A percentile compares a stretch with the other conserved stretches of the same genome.
These are phyloP conservation scores for Gamarada debralockiae DNA, from an alignment of 495 filamentous ascomycete species.

Conservation along the genomic window DNA sequence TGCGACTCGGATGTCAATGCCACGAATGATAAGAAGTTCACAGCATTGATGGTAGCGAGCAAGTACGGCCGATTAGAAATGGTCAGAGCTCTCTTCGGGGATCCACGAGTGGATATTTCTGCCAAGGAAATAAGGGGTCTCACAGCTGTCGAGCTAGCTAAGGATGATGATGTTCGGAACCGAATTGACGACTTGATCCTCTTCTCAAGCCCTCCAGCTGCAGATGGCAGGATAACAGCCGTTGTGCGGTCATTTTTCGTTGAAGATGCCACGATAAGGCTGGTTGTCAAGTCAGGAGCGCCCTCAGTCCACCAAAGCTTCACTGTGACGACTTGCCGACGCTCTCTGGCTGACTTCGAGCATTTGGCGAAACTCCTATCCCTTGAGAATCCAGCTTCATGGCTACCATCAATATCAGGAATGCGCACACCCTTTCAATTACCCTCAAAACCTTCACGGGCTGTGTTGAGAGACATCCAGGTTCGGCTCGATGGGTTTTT, in stretches of 20 bases:
- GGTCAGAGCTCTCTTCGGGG: constrained; percentile 82
- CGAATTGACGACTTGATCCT: constrained; percentile 91
- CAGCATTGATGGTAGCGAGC: constrained; percentile 96
- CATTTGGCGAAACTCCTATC: constrained; percentile 83
- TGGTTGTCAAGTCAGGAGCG: constrained; percentile 91
- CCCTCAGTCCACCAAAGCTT: constrained; percentile 63
- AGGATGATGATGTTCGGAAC: constrained; percentile 97
- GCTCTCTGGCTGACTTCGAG: constrained; percentile 89
- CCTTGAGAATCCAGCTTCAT: constrained; percentile 91
- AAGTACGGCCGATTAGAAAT: constrained; percentile 95
- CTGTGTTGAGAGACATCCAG: constrained; percentile 84
- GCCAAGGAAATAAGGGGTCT: constrained; percentile 84
- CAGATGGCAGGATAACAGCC: constrained; percentile 81
- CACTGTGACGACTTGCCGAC: constrained; percentile 88
- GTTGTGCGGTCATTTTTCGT: constrained; percentile 98
- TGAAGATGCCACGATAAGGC: constrained; percentile 89
- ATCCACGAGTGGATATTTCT: constrained; percentile 79
- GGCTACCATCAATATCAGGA: constrained; percentile 77
- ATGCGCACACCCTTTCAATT: constrained; percentile 88
- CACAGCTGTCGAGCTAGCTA: constrained; percentile 94
- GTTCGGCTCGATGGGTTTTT: constrained; percentile 82
- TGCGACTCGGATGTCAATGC: constrained; percentile 96
- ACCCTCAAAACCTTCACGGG: constrained; percentile 83
- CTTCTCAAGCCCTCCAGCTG: constrained; percentile 64
- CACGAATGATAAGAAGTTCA: constrained; percentile 92